A percentile compares a stretch with the other conserved stretches of the same genome.
Conservation (phyloP, 305 asterid species). For the Fraxinus platypoda region DNA sequence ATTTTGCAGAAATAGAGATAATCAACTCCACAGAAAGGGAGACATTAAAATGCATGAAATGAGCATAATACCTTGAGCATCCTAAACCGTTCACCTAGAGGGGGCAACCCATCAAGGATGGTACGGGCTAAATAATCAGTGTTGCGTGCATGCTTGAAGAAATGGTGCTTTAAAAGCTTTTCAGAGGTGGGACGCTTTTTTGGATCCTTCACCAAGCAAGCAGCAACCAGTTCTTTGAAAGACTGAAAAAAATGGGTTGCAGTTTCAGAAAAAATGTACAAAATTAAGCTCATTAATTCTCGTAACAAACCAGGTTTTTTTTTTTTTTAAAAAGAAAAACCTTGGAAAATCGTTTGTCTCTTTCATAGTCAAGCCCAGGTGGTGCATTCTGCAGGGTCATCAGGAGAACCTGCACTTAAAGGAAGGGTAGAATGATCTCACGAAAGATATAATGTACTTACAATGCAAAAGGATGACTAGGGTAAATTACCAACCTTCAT, state of each 20-base stretch:
- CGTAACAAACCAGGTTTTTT: neutral
- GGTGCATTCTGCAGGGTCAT: constrained; percentile 99
- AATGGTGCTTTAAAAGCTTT: constrained; percentile 88
- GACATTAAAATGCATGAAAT: constrained; percentile 33
- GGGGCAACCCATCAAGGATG: constrained; percentile 71
- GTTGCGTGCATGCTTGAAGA: constrained; percentile 78
- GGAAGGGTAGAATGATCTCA: constrained; percentile 25
- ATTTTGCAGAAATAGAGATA: constrained; percentile 12
- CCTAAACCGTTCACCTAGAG: constrained; percentile 96
- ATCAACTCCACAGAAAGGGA: constrained; percentile 8
- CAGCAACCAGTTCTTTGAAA: constrained; percentile 88
- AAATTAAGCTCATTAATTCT: constrained; percentile 25
- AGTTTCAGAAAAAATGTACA: constrained; percentile 28
- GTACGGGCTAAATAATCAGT: constrained; percentile 62
- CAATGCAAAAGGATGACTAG: neutral
- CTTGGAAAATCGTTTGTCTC: constrained; percentile 94
- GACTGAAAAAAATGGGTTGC: constrained; percentile 49
- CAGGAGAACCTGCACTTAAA: constrained; percentile 75
- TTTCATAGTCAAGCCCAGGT: constrained; percentile 94
- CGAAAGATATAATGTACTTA: constrained; percentile 13
- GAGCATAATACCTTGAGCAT: constrained; percentile 77
- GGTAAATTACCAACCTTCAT: constrained; percentile 67
- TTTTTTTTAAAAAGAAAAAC: constrained; percentile 29
- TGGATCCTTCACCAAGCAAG: constrained; percentile 97
- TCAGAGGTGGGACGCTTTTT: constrained; percentile 92